phyloP scores from a whole-genome alignment of 441 rosid genomes.

The Hypseocharis bilobata region DNA sequence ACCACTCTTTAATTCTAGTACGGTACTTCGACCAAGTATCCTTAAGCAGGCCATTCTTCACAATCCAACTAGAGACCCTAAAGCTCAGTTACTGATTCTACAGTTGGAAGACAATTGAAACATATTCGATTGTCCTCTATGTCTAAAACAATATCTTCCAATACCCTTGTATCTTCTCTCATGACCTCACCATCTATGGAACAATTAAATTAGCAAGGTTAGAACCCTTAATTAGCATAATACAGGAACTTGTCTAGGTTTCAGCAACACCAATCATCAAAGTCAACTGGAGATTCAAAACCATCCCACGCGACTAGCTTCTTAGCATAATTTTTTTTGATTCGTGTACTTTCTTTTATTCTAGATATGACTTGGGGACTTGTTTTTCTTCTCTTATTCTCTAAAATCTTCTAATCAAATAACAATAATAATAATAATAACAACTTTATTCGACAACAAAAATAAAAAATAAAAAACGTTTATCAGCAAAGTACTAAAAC shows the following conservation, averaged over 20 bases:
- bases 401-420: no score
- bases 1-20: not conserved
- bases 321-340: no score
- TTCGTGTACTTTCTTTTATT: not conserved
- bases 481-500: not conserved
- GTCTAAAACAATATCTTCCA: not conserved
- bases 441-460: no score
- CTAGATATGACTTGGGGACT: not conserved
- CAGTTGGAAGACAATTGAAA: no score
- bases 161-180: not conserved
- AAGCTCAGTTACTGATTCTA: not conserved
- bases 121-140: not conserved
- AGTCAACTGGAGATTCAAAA: not conserved
- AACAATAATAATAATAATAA: no score
- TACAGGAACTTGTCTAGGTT: no score
- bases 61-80: not conserved
- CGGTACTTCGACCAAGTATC: no score
- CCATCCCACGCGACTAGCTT: not conserved
- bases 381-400: not conserved
- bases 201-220: no score
- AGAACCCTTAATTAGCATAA: no score
- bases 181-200: not conserved
- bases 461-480: no score
- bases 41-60: not conserved
- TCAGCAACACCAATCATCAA: not conserved